Evolutionary conservation across 129 eudicot genomes (phyloP), one percentile per base, ranked within the genome.

Genomic region (Centrapalus pauciflorus): DNA sequence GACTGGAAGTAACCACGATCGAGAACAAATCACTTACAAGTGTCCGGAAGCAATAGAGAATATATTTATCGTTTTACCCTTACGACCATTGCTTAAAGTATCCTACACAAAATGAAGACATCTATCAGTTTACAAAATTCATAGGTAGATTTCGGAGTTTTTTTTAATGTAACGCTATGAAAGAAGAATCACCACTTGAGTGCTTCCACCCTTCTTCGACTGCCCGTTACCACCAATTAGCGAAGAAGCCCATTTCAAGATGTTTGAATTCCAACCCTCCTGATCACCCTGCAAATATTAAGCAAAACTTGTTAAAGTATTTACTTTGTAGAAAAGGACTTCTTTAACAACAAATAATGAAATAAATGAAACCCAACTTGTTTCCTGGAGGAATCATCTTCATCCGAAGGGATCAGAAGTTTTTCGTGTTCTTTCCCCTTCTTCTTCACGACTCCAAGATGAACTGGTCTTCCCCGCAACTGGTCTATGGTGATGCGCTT

Each of bases 1-100:
- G 48, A 37, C 13, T n/a, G n/a, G n/a, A 30, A 43, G 45, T 49
- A 46, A n/a, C 48, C 38, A 59, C 30, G 69, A 55, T 25, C 29
- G n/a, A 56, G 67, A 30, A 61, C 16, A 49, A 72, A 50, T 59
- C 27, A 81, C 98, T 81, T 77, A 92, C 98, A 92, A 81, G 83
- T 92, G 98, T 26, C 98, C 98, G 52, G 98, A 92, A 55, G 98
- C 98, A 67, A 92, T 86, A 24, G 98, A 92, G 74, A 92, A 92
- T 65, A 92, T 92, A 70, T 92, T 92, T 21, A 92, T 83, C 3
- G 81, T 71, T 80, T 85, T 88, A 37, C 98, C 98, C 63, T 70
- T 86, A 49, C 98, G 86, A 27, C 87, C 87, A 55, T 69, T 69
- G 23, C 66, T 72, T 70, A 61, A 78, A 61, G 79, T 54, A 68